A percentile compares a stretch with the other conserved stretches of the same genome.
phyloP scores from a whole-genome alignment of 2,329 filamentous ascomycete genomes.

The Scolecobasidium constrictum region DNA sequence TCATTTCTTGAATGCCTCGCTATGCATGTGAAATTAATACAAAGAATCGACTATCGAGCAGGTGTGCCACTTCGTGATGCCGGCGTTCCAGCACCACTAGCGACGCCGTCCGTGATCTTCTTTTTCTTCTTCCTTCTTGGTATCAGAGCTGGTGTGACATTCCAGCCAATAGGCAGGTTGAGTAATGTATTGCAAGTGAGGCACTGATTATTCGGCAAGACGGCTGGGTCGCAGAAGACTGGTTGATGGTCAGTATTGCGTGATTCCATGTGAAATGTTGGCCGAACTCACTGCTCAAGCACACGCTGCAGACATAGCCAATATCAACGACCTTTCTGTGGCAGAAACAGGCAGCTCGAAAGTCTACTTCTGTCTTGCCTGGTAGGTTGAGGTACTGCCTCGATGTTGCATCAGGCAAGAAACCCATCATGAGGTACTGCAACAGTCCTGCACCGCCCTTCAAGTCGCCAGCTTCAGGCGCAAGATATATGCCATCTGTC shows the following conservation, averaged over 20 bases:
- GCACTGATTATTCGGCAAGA: conserved; percentile 6
- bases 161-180: conserved; percentile 2
- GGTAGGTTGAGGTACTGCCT: conserved; percentile 62
- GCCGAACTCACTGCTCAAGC: conserved; percentile 58
- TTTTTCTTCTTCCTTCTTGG: conserved; percentile 12
- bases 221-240: conserved; percentile 11
- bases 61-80: not conserved
- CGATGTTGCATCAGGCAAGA: conserved; percentile 61
- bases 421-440: conserved; percentile 90
- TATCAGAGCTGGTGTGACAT: conserved; percentile 7
- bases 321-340: conserved; percentile 84
- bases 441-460: conserved; percentile 48
- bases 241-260: not conserved
- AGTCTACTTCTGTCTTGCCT: conserved; percentile 80
- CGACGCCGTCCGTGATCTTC: conserved; percentile 7
- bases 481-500: conserved; percentile 59
- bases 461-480: conserved; percentile 29
- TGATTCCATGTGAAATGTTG: not conserved
- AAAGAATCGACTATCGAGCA: no score
- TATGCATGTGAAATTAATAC: no score
- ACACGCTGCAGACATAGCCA: conserved; percentile 93
- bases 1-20: no score
- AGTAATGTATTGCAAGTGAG: conserved; percentile 10
- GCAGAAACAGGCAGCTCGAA: conserved; percentile 96
- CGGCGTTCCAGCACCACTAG: not conserved